These are phyloP conservation scores for Dryas integrifolia DNA, from an alignment of 331 rosid genomes.

Conservation along the genomic window DNA sequence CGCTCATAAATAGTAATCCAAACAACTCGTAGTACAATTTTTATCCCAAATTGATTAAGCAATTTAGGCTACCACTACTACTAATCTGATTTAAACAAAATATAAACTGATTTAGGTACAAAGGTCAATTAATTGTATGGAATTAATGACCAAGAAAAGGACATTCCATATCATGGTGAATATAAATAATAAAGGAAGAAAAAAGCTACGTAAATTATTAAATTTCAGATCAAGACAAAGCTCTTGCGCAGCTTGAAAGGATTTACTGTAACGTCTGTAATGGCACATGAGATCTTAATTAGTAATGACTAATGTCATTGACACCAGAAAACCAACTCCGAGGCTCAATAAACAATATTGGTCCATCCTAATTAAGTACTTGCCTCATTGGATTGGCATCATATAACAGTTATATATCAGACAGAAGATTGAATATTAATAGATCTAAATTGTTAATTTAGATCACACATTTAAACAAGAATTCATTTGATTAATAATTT, in stretches of 20 bases:
- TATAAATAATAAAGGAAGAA: background rate
- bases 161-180: conserved; percentile 2
- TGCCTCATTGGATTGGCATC: background rate
- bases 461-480: no score
- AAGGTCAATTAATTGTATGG: conserved; percentile 4
- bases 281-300: background rate
- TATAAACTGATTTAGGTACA: conserved; percentile 7
- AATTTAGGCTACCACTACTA: background rate
- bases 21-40: background rate
- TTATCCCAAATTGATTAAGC: background rate
- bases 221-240: conserved; percentile 27
- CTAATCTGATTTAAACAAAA: conserved; percentile 6
- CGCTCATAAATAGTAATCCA: background rate
- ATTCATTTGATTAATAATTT: no score
- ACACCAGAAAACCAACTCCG: conserved; percentile 3
- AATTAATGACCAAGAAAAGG: background rate
- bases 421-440: no score
- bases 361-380: conserved; percentile 1
- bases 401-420: no score
- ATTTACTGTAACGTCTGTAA: background rate
- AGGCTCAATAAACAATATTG: conserved; percentile 1
- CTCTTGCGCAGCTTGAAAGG: conserved; percentile 4
- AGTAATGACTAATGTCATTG: conserved; percentile 12
- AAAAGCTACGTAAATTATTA: background rate
- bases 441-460: no score